Evolutionary conservation across 352 stramenopile species (phyloP).

Genomic region (Lagenidium giganteum): DNA sequence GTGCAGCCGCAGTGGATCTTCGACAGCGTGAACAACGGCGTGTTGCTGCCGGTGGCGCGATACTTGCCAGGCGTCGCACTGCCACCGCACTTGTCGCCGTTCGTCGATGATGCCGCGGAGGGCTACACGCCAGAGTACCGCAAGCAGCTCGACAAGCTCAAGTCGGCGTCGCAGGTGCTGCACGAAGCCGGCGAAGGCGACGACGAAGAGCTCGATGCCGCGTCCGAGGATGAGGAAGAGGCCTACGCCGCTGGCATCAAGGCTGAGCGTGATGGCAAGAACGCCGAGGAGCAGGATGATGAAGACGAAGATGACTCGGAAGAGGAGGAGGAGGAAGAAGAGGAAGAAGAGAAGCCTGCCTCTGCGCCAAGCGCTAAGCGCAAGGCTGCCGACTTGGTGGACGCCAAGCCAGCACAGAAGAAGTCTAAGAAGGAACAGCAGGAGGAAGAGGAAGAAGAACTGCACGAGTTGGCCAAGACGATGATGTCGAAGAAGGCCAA

Average conservation of each 20-base stretch:
- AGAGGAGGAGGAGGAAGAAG: constrained; percentile 29
- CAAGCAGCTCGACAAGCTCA: constrained; percentile 83
- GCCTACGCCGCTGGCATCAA: constrained; percentile 76
- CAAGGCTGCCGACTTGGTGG: constrained; percentile 23
- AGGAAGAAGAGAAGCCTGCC: constrained; percentile 23
- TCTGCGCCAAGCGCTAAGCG: constrained; percentile 44
- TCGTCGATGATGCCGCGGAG: constrained; percentile 96
- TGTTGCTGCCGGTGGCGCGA: constrained; percentile 89
- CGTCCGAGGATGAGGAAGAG: constrained; percentile 62
- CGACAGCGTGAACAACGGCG: constrained; percentile 96
- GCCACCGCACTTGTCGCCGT: constrained; percentile 91
- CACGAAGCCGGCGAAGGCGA: constrained; percentile 46
- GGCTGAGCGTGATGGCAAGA: constrained; percentile 60
- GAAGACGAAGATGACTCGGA: constrained; percentile 31
- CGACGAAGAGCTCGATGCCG: constrained; percentile 14
- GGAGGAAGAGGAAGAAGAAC: constrained; percentile 68
- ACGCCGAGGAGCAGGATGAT: constrained; percentile 21
- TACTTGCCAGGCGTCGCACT: constrained; percentile 93
- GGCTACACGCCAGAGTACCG: constrained; percentile 97
- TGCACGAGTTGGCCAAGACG: constrained; percentile 83
- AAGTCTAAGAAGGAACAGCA: constrained; percentile 78
- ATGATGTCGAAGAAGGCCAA: constrained; percentile 94
- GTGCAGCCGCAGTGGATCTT: constrained; percentile 99
- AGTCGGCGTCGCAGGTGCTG: constrained; percentile 73
- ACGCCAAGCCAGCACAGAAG: constrained; percentile 22